Evolutionary conservation across 2,329 filamentous ascomycete species (phyloP).

Genomic region (Colletotrichum simmondsii): DNA sequence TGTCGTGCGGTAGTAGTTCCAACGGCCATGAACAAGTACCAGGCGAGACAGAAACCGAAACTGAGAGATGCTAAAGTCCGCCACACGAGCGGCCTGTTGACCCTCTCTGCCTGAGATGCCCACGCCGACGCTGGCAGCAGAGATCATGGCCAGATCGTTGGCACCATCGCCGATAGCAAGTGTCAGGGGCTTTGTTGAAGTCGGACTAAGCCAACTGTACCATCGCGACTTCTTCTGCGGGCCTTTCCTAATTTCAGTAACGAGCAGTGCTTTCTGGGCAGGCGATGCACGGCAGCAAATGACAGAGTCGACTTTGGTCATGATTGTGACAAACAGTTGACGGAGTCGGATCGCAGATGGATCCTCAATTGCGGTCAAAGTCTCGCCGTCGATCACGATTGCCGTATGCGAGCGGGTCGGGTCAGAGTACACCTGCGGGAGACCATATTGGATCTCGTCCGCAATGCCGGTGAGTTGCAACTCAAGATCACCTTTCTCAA

Average conservation of each 20-base stretch:
- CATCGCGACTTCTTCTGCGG: slow-evolving; percentile 58
- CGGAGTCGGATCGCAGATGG: slow-evolving; percentile 52
- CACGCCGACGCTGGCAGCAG: slow-evolving; percentile 85
- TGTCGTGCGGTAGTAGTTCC: slow-evolving; percentile 91
- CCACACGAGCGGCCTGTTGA: slow-evolving; percentile 87
- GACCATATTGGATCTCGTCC: slow-evolving; percentile 70
- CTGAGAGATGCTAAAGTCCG: slow-evolving; percentile 91
- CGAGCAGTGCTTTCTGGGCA: slow-evolving; percentile 87
- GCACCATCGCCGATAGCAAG: slow-evolving; percentile 93
- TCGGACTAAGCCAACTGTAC: slow-evolving; percentile 49
- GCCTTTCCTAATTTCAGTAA: slow-evolving; percentile 79
- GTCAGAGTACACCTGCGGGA: slow-evolving; percentile 43
- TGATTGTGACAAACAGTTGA: slow-evolving; percentile 79
- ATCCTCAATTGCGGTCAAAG: slow-evolving; percentile 76
- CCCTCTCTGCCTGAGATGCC: slow-evolving; percentile 94
- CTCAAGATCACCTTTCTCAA: slow-evolving; percentile 69
- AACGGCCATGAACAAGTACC: slow-evolving; percentile 85
- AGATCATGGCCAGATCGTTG: slow-evolving; percentile 96
- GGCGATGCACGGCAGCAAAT: slow-evolving; percentile 94
- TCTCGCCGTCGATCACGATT: slow-evolving; percentile 87
- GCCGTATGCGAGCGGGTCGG: slow-evolving; percentile 69
- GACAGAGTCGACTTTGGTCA: slow-evolving; percentile 84
- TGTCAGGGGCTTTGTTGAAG: slow-evolving; percentile 68
- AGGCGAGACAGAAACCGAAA: slow-evolving; percentile 88
- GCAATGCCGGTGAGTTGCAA: slow-evolving; percentile 72